Base-by-base conservation (phyloP, 2,329 filamentous ascomycete genomes). In the Hysterium pulicare region DNA sequence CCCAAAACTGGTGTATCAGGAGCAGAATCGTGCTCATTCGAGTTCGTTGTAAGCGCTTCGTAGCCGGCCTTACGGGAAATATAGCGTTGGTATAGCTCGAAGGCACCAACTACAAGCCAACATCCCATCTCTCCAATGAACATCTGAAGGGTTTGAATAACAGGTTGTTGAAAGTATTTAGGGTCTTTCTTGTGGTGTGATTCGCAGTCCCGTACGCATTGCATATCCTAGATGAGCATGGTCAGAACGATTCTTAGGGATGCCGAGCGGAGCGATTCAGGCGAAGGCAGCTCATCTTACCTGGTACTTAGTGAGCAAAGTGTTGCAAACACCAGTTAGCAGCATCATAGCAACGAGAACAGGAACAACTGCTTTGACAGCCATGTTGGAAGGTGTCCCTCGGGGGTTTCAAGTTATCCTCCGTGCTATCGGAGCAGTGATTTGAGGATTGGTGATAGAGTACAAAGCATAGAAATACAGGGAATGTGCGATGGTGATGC, bases 81-180 rank as follows among this genome's bases (percentile, higher is more conserved):
- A 55, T 79, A 78, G 49, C 77, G 78, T 37, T 76, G 74, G 67
- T 86, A 87, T 2, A 91, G 69, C 17, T 79, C 74, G 61, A 86
- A 83, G 38, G 78, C 58, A 17, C 85, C 82, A 33, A 97, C 79
- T 40, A 98, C 88, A 11, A 97, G 77, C 90, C 91, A 98, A 73
- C 90, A 95, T 49, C 90, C 91, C 78, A 88, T 86, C 68, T 98
- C 93, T 42, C 93, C 93, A 48, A 96, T 78, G 66, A 98, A 98
- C 93, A 98, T 98, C 68, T 97, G 93, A 1, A 89, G 74, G 2
- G 93, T 97, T 67, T 98, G 93, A 41, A 97, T 82, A 40, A 98
- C 90, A 15, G 93, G 93, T 65, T 97, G 91, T 67, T 96, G 89
- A 70, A 98, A 97, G 55, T 80, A 78, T 49, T 79, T 73, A 40